Evolutionary conservation across 2,329 filamentous ascomycete species (phyloP), one percentile per base, ranked within the genome.

Genomic region (Penicillium sp.): DNA sequence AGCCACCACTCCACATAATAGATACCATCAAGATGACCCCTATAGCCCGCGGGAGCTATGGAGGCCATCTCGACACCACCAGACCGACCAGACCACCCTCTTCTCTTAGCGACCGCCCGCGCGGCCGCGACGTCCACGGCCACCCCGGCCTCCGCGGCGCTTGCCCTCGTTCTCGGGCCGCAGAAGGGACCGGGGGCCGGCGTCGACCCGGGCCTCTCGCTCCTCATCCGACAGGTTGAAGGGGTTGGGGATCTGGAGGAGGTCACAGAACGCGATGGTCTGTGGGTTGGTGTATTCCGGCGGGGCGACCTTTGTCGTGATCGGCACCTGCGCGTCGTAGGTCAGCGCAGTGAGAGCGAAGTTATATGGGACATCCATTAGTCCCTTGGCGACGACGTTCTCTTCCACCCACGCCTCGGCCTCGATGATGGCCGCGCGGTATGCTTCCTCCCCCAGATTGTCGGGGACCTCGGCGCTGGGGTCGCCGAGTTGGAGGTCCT

Each of bases 271-370:
- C 3, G 73, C 67, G n/a, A 71, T 73, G 5, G 89, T 97, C 68
- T 97, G 91, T 9, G 85, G 83, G 58, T 93, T 97, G 3, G 81
- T 87, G 61, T 91, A 91, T 66, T 96, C 90, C 1, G 20, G 33
- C 74, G 70, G 1, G 89, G 87, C 61, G n/a, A 82, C 72, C 0
- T 72, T 56, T 0, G 80, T 78, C 16, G 70, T 73, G 48, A 83
- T 77, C 0, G 81, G 78, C 5, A 75, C 68, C 0, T 72, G 68
- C 1, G 72, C 68, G 29, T 81, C 74, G 48, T 89, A 85, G 2
- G 82, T 72, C 1, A 88, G 85, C 3, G 90, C 90, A 0, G 87
- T 94, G 16, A 75, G 60, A 17, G 70, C 70, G 62, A 97, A 98
- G 59, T 94, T 87, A 5, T 84, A 69, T 0, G 90, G 91, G 4